Percentiles rank a stretch among this genome's conserved stretches.
Conservation (phyloP, 257 asterid genomes). For the Pogostemon cablin region DNA sequence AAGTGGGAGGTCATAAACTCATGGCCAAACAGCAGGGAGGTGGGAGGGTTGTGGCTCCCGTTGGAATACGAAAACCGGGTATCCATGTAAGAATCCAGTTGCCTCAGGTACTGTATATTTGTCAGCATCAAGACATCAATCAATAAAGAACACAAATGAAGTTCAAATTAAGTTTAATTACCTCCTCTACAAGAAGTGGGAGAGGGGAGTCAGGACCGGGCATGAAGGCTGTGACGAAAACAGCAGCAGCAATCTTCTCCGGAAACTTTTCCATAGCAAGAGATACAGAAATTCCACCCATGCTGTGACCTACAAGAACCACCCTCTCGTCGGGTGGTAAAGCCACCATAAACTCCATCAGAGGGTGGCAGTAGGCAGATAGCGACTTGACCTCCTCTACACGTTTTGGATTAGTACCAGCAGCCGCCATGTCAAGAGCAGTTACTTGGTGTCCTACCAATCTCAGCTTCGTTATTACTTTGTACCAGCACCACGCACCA, state of each 20-base stretch:
- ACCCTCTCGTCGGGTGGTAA: slow-evolving; percentile 39
- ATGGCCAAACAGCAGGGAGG: slow-evolving; percentile 42
- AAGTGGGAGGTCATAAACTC: slow-evolving; percentile 37
- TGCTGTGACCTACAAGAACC: slow-evolving; percentile 50
- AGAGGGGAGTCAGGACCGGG: slow-evolving; percentile 40
- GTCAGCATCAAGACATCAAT: neutral
- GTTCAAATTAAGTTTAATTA: neutral
- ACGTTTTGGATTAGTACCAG: slow-evolving; percentile 38
- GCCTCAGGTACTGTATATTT: slow-evolving; percentile 29
- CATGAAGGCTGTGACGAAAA: slow-evolving; percentile 42
- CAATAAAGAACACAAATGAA: neutral
- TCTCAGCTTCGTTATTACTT: slow-evolving; percentile 42
- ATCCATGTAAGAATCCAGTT: slow-evolving; percentile 40
- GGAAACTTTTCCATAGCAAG: slow-evolving; percentile 50
- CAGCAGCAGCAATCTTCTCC: slow-evolving; percentile 40
- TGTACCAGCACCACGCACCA: slow-evolving; percentile 66
- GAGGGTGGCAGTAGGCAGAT: slow-evolving; percentile 41
- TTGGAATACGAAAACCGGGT: slow-evolving; percentile 15
- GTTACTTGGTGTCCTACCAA: slow-evolving; percentile 46
- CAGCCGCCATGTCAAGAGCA: slow-evolving; percentile 54
- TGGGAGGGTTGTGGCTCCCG: slow-evolving; percentile 39
- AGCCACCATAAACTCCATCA: slow-evolving; percentile 43
- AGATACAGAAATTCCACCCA: slow-evolving; percentile 47
- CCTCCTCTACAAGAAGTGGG: slow-evolving; percentile 27
- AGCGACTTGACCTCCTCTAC: slow-evolving; percentile 36